Conservation (phyloP, 169 alveolate genomes). For the Hepatocystis sp. region DNA sequence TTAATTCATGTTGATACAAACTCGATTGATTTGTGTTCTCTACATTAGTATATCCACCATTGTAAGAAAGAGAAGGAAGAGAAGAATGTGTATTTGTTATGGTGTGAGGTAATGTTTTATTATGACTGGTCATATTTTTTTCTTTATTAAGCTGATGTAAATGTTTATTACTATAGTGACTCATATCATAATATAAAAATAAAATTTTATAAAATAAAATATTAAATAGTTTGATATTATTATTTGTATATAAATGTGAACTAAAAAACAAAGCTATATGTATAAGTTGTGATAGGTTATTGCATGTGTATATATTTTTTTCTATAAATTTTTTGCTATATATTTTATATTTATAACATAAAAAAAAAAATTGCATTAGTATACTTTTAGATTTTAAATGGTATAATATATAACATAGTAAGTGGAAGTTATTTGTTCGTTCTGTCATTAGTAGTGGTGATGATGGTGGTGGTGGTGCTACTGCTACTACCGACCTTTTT, state of each 20-base stretch:
- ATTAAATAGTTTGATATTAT: not conserved
- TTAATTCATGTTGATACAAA: conserved; percentile 29
- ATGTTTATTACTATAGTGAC: too few relatives aligned
- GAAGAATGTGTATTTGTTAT: too few relatives aligned
- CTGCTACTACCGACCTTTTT: too few relatives aligned
- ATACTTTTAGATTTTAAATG: conserved; percentile 18
- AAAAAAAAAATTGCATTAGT: conserved; percentile 3
- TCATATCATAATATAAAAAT: not conserved
- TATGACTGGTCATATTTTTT: too few relatives aligned
- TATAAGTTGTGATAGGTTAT: not conserved
- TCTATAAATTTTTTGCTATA: not conserved
- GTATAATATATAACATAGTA: conserved; percentile 10
- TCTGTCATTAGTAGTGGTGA: too few relatives aligned
- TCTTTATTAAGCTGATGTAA: too few relatives aligned
- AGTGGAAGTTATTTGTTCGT: not conserved
- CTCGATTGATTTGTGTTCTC: not conserved
- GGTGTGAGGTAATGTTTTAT: too few relatives aligned
- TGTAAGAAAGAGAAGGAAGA: not conserved
- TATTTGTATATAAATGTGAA: not conserved
- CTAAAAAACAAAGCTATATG: conserved; percentile 6
- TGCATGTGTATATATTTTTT: not conserved
- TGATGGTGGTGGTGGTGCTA: too few relatives aligned
- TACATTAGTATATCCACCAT: not conserved
- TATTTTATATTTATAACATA: conserved; percentile 18
- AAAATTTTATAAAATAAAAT: conserved; percentile 3